phyloP scores from a whole-genome alignment of 2,329 filamentous ascomycete genomes.

The Shiraia bambusicola region DNA sequence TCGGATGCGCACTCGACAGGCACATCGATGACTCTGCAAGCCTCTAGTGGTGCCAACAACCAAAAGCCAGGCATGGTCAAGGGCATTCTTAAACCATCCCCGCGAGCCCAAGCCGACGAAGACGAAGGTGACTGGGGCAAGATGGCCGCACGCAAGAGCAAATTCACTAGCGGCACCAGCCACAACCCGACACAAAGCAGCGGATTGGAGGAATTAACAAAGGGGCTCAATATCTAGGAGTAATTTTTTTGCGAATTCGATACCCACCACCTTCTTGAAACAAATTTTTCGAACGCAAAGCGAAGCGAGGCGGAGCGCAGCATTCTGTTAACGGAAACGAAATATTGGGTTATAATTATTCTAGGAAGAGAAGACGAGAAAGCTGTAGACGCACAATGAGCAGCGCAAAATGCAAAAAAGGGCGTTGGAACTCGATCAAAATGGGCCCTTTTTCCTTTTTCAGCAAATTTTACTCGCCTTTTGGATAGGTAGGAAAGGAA shows the following conservation, averaged over 20 bases:
- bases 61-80: conserved; percentile 26
- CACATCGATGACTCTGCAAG: conserved; percentile 37
- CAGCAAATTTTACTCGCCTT: too few species aligned
- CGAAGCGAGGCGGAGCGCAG: conserved; percentile 1
- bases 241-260: conserved; percentile 6
- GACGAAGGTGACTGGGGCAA: conserved; percentile 38
- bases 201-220: conserved; percentile 29
- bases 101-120: conserved; percentile 15
- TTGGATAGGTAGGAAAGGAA: too few species aligned
- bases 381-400: too few species aligned
- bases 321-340: too few species aligned
- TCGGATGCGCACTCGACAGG: conserved; percentile 33
- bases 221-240: conserved; percentile 25
- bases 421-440: too few species aligned
- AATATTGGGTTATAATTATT: too few species aligned
- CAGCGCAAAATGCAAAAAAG: too few species aligned
- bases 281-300: not conserved
- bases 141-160: conserved; percentile 35
- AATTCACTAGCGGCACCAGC: conserved; percentile 18
- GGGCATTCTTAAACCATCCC: conserved; percentile 32
- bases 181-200: conserved; percentile 19
- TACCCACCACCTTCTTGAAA: conserved; percentile 2
- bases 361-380: too few species aligned
- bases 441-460: too few species aligned
- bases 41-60: conserved; percentile 27